These are phyloP conservation scores for Penicillium salamii DNA, from an alignment of 495 filamentous ascomycete species.

Conservation along the genomic window DNA sequence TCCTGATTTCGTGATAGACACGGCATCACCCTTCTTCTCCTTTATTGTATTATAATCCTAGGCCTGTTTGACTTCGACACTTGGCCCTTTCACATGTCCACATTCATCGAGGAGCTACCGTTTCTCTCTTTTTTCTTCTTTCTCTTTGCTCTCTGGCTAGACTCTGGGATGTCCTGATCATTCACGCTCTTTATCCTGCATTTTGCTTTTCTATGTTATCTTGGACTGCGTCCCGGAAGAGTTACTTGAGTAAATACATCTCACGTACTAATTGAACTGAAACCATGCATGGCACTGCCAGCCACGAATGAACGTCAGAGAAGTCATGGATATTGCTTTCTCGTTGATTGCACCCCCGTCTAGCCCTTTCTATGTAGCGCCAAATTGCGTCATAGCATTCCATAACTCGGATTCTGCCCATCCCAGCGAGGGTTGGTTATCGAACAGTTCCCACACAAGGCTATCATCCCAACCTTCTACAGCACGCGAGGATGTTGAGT, in stretches of 20 bases:
- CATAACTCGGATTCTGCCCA: constrained; percentile 29
- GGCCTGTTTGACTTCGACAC: constrained; percentile 8
- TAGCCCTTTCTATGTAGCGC: background rate
- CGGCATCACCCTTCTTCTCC: constrained; percentile 12
- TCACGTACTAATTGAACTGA: constrained; percentile 19
- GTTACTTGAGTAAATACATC: constrained; percentile 21
- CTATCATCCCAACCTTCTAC: constrained; percentile 28
- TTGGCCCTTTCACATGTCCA: constrained; percentile 18
- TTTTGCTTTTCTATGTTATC: constrained; percentile 7
- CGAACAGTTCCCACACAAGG: constrained; percentile 33
- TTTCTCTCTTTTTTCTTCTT: background rate
- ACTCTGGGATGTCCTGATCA: constrained; percentile 22
- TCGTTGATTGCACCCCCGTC: background rate
- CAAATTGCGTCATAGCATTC: constrained; percentile 19
- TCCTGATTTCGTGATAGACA: constrained; percentile 53
- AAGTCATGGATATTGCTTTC: background rate
- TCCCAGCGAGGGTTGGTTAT: constrained; percentile 30
- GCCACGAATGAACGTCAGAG: background rate
- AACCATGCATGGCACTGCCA: background rate
- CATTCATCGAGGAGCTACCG: constrained; percentile 11
- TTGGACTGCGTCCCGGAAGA: constrained; percentile 24
- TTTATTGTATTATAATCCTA: constrained; percentile 42
- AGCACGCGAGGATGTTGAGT: constrained; percentile 3
- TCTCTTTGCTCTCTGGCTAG: constrained; percentile 19
- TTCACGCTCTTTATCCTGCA: constrained; percentile 14